Evolutionary conservation across 2,329 filamentous ascomycete genomes (phyloP), one percentile per base, ranked within the genome.

Genomic region (Colletotrichum sansevieriae): DNA sequence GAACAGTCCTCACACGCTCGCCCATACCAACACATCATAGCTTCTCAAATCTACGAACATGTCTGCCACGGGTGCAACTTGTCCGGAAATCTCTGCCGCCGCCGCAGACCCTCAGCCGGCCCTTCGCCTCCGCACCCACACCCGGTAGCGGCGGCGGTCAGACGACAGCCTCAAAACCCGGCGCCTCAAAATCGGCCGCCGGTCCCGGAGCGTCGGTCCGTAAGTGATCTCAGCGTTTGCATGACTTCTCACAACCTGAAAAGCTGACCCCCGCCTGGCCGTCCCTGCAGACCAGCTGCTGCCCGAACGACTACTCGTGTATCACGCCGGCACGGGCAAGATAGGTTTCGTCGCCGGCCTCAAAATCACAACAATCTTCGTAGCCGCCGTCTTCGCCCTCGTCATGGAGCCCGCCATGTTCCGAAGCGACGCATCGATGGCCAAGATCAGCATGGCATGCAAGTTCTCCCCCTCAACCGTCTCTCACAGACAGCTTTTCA

Each of bases 281-380:
- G n/a, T n/a, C 11, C 3, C 13, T 20, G 22, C 37, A 88, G 85
- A 79, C 39, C 41, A 47, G 18, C 29, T 41, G 1, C 85, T 86
- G 67, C 88, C 89, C 0, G 84, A 88, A 71, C 82, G 82, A 13
- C 76, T 95, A 33, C 84, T 94, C 72, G 87, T 97, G 70, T 97
- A 93, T 78, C 91, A 94, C 79, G 90, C 90, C 61, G 92, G 93
- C 60, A 91, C 88, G 0, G 85, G 85, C 9, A 85, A 88, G 66
- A 91, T 87, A 35, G 87, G 89, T 7, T 90, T 92, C 72, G 80
- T 95, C 52, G 92, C 91, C 56, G 87, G 89, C 75, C 78, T 92
- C 70, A 93, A 94, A 74, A 80, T 95, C 64, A 89, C 89, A 1
- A 90, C 91, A 3, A 84, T 96, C 46, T 88, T 94, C 70, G 78